Evolutionary conservation across 2,329 filamentous ascomycete genomes (phyloP).

Genomic region (Sporothrix mexicana): DNA sequence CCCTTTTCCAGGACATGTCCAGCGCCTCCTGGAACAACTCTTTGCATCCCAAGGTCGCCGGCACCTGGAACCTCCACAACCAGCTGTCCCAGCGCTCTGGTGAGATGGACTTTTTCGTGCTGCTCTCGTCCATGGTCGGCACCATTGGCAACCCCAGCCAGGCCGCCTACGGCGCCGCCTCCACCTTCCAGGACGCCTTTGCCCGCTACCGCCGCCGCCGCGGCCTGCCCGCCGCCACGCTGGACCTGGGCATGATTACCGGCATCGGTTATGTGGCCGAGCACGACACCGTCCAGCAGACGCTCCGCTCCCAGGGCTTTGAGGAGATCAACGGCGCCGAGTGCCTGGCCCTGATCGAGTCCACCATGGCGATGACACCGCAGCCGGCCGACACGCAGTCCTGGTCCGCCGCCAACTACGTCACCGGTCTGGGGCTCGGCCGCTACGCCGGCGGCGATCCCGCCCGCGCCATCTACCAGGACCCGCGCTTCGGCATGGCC

Average conservation of each 20-base stretch:
- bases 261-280: constrained; percentile 45
- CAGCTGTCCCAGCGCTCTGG: no score
- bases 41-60: constrained; percentile 45
- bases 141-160: constrained; percentile 48
- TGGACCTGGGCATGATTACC: constrained; percentile 50
- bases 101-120: constrained; percentile 51
- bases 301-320: constrained; percentile 38
- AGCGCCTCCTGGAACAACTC: constrained; percentile 36
- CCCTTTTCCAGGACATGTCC: constrained; percentile 38
- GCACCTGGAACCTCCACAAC: constrained; percentile 49
- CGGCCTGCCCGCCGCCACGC: constrained; percentile 45
- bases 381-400: not conserved
- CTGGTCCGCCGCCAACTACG: constrained; percentile 35
- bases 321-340: constrained; percentile 38
- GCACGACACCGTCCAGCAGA: constrained; percentile 34
- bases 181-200: constrained; percentile 50
- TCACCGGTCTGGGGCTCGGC: constrained; percentile 38
- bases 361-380: constrained; percentile 37
- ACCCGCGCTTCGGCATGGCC: constrained; percentile 36
- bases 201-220: constrained; percentile 45
- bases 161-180: constrained; percentile 51
- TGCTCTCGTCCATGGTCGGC: constrained; percentile 46
- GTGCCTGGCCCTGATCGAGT: constrained; percentile 39
- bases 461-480: constrained; percentile 34
- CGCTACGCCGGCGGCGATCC: constrained; percentile 36